Conservation (phyloP, 192 early-diverging fungal species). For the Thoreauomyces humboldtii region DNA sequence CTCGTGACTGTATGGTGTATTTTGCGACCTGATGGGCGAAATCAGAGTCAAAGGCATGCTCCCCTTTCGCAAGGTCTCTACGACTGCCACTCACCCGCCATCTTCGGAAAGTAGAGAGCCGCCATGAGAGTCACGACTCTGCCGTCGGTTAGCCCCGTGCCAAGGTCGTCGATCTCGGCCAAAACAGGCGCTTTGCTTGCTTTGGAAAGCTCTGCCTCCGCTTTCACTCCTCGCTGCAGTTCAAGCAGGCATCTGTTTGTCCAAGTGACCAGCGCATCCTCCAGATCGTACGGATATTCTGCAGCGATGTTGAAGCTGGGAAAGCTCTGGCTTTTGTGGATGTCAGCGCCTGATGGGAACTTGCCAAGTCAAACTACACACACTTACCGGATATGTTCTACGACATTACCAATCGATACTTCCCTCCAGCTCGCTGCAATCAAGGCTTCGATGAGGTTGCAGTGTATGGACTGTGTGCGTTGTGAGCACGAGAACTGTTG, state of each 20-base stretch:
- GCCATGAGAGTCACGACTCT: conserved; percentile 25
- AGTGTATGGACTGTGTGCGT: conserved; percentile 42
- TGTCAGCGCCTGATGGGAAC: not conserved
- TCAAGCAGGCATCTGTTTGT: conserved; percentile 42
- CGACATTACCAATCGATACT: conserved; percentile 22
- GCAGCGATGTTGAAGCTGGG: conserved; percentile 11
- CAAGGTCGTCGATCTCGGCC: conserved; percentile 32
- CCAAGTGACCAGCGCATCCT: conserved; percentile 52
- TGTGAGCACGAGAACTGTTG: not conserved
- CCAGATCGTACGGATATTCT: conserved; percentile 48
- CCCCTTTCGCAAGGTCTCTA: not conserved
- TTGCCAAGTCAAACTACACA: no score
- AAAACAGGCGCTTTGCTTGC: no score
- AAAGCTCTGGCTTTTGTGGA: conserved; percentile 13
- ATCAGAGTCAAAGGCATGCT: not conserved
- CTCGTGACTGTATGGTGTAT: not conserved
- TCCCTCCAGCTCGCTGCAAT: conserved; percentile 25
- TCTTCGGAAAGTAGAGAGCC: conserved; percentile 27
- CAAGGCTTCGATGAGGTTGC: conserved; percentile 42
- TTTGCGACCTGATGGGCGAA: not conserved
- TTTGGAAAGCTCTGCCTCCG: no score
- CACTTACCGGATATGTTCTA: conserved; percentile 32
- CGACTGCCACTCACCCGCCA: no score
- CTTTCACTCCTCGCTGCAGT: not conserved
- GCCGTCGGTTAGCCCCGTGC: conserved; percentile 34